Conservation (phyloP, 1,139 yeast genomes). For the Wickerhamiella infanticola region DNA sequence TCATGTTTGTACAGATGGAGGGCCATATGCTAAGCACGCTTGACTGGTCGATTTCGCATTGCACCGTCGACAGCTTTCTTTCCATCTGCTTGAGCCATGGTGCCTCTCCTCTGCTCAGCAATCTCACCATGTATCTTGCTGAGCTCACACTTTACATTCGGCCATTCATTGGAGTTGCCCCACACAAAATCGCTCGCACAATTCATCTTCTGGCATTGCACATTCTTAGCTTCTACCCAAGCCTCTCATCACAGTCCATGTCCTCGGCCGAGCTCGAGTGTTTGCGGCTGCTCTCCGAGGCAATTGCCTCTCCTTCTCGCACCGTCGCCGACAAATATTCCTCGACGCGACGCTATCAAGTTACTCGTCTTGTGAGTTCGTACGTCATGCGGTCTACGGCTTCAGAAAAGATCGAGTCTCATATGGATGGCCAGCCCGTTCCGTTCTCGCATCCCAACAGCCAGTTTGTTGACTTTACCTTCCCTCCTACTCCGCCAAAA, state of each 20-base stretch:
- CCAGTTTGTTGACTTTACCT: background rate
- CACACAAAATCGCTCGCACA: conserved; percentile 51
- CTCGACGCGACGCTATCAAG: conserved; percentile 24
- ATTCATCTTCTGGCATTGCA: conserved; percentile 62
- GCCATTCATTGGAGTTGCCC: conserved; percentile 42
- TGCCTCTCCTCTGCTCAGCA: conserved; percentile 14
- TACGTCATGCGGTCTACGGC: conserved; percentile 13
- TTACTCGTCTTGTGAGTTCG: conserved; percentile 16
- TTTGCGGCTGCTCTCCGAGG: conserved; percentile 22
- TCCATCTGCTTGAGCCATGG: conserved; percentile 18
- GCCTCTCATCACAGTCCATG: conserved; percentile 3
- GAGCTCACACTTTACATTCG: conserved; percentile 66
- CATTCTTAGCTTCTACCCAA: conserved; percentile 31
- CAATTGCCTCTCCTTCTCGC: conserved; percentile 24
- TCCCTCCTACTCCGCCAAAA: conserved; percentile 1
- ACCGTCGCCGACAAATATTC: conserved; percentile 26
- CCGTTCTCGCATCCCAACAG: background rate
- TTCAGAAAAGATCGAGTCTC: background rate
- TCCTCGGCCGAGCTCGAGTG: conserved; percentile 17
- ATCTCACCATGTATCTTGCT: conserved; percentile 47
- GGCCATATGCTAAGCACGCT: conserved; percentile 74
- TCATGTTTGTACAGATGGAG: conserved; percentile 94
- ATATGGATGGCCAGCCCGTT: background rate
- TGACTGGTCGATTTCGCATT: conserved; percentile 68
- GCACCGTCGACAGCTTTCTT: conserved; percentile 29